Base-by-base conservation (phyloP, 2,329 filamentous ascomycete species). In the Phaeomoniella chlamydospora region DNA sequence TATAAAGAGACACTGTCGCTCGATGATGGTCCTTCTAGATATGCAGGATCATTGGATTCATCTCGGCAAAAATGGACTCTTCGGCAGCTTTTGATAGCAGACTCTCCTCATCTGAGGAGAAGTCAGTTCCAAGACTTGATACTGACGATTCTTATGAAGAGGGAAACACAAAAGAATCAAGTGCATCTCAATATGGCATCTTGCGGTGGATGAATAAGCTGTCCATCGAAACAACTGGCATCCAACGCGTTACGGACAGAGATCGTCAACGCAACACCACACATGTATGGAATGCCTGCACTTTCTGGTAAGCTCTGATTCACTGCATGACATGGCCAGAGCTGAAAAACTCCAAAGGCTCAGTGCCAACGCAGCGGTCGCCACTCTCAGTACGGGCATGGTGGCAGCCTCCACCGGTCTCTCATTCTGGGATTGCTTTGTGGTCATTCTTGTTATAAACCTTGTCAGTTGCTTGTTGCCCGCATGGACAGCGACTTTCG, bases 291-390 rank as follows among this genome's bases (percentile, higher is more conserved):
- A 32, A 32, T 17, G 30, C 30, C 6, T 13, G 30, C 12, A 32
- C 30, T 17, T 32, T 32, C 15, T 32, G 30, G 30, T 26, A 9
- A 6, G 22, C n/a, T 26, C n/a, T n/a, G n/a, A n/a, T n/a, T n/a
- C n/a, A n/a, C n/a, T n/a, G n/a, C n/a, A n/a, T n/a, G n/a, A n/a
- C n/a, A n/a, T n/a, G n/a, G n/a, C n/a, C n/a, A n/a, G n/a, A n/a
- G n/a, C n/a, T n/a, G n/a, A n/a, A n/a, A n/a, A n/a, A n/a, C n/a
- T n/a, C n/a, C n/a, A n/a, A 9, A 57, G 52, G 53, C 36, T 54
- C 42, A 56, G 51, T 37, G 53, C 54, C n/a, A 57, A 56, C 34
- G 56, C 56, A 51, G 54, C 53, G 1, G 50, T 57, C 2, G 54
- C 52, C 4, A 57, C 54, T 1, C 41, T 57, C 3, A 57, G 50